Conservation (phyloP, 148 eudicot species). For the Vaccinium myrtillus region DNA sequence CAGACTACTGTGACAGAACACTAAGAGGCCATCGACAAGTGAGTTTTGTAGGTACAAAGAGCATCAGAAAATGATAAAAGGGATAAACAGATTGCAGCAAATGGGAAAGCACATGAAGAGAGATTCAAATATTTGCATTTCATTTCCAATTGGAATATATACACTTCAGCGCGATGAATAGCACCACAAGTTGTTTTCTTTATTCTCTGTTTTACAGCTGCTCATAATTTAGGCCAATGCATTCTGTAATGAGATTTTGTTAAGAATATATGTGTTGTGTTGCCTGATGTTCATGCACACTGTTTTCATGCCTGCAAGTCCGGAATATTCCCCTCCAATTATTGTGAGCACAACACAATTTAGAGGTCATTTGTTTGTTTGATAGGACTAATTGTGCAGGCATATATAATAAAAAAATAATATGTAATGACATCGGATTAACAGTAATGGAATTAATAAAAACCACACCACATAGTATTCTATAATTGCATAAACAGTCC, state of each 20-base stretch:
- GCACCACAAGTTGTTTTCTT: neutral
- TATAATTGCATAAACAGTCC: neutral
- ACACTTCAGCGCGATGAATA: neutral
- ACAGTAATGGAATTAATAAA: neutral
- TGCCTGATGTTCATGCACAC: constrained; percentile 5
- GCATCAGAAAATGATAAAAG: neutral
- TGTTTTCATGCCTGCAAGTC: constrained; percentile 1
- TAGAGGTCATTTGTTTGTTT: neutral
- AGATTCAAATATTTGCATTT: neutral
- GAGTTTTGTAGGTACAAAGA: neutral
- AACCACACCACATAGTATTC: neutral
- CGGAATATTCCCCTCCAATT: constrained; percentile 7
- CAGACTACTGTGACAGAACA: neutral
- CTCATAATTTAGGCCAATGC: too few species aligned
- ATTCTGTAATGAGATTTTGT: neutral
- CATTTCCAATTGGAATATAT: neutral
- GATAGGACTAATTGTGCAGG: neutral
- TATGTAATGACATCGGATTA: neutral
- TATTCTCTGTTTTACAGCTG: neutral
- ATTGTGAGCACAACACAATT: neutral
- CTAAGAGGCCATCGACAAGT: neutral
- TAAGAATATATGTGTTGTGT: neutral
- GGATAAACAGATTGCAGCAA: neutral
- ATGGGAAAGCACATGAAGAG: neutral
- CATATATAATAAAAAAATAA: neutral